Percentiles rank a stretch among this genome's conserved stretches.
phyloP scores from a whole-genome alignment of 2,329 filamentous ascomycete genomes.

The Fusarium solani-melongenae region DNA sequence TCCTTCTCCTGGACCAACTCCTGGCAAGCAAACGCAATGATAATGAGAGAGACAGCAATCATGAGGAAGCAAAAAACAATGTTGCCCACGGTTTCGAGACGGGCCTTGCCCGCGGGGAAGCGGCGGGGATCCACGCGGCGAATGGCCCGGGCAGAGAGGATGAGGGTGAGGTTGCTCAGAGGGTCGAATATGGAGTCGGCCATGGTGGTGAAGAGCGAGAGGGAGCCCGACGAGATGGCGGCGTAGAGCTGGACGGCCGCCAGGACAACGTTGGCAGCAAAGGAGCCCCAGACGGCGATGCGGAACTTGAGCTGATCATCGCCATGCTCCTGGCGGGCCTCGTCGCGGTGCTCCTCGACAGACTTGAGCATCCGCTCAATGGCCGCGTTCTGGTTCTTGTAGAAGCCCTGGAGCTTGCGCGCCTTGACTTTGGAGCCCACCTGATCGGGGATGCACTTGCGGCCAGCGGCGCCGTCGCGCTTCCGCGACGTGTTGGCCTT shows the following conservation, averaged over 20 bases:
- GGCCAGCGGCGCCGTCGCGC: constrained; percentile 59
- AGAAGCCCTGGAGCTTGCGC: constrained; percentile 80
- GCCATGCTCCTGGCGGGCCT: constrained; percentile 81
- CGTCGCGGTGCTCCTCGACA: constrained; percentile 88
- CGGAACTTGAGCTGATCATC: constrained; percentile 83
- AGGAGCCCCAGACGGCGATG: constrained; percentile 74
- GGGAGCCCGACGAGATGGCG: constrained; percentile 85
- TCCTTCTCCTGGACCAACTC: constrained; percentile 70
- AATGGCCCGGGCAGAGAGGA: constrained; percentile 88
- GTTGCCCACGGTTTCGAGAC: constrained; percentile 95
- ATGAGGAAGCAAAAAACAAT: constrained; percentile 97
- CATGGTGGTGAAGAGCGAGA: constrained; percentile 98
- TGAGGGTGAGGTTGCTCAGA: constrained; percentile 86
- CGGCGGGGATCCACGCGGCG: constrained; percentile 85
- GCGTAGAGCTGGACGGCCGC: constrained; percentile 88
- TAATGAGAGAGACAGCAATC: constrained; percentile 89
- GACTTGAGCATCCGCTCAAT: constrained; percentile 93
- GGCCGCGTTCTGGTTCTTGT: constrained; percentile 90
- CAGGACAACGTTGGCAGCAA: constrained; percentile 83
- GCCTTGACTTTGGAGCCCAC: constrained; percentile 49
- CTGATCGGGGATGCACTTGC: constrained; percentile 33
- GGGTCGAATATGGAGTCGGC: constrained; percentile 96
- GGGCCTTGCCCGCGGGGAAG: constrained; percentile 92
- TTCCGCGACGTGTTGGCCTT: constrained; percentile 84
- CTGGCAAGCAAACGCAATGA: constrained; percentile 87